Base-by-base conservation (phyloP, 2,329 filamentous ascomycete genomes). In the Fusarium globosum region DNA sequence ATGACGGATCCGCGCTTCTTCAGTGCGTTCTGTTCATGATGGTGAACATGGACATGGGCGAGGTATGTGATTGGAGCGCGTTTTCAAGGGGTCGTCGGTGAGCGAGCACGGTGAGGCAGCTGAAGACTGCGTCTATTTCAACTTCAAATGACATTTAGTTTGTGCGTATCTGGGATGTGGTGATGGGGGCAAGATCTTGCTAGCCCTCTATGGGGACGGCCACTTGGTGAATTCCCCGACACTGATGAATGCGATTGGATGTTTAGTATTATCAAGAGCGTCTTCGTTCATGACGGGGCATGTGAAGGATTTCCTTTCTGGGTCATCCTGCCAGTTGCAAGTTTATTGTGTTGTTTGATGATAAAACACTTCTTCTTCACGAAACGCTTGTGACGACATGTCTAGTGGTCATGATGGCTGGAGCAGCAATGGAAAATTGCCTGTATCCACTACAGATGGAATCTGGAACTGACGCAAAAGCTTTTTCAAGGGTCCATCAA, bases 1-100 rank as follows among this genome's bases (percentile, higher is more conserved):
- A 75, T 70, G 56, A 71, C 72, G 74, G 76, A 72, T 71, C 71
- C 71, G 74, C 74, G 76, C 62, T 77, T 70, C 62, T 77, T 70
- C 64, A 52, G 33, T 48, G 52, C 35, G 56, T 42, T 43, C 52
- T 46, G 59, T 73, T 72, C 35, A 57, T 58, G 46, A 36, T 63
- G n/a, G 52, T 45, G 18, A 62, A 52, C 46, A 58, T 49, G 61
- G 63, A 38, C 26, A n/a, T 63, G 36, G 65, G 43, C 59, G 56
- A 70, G 58, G 38, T 48, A 26, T 51, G 36, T 73, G 70, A 73
- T 73, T 73, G 70, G 71, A 71, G 67, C 71, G 67, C 71, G 42
- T 68, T 68, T 20, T 64, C 46, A 61, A 45, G 48, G 51, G 59
- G 43, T 39, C 39, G n/a, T 73, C 57, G 52, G 61, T 68, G 57